Conservation (phyloP, 352 stramenopile species). For the Pythium oligandrum region DNA sequence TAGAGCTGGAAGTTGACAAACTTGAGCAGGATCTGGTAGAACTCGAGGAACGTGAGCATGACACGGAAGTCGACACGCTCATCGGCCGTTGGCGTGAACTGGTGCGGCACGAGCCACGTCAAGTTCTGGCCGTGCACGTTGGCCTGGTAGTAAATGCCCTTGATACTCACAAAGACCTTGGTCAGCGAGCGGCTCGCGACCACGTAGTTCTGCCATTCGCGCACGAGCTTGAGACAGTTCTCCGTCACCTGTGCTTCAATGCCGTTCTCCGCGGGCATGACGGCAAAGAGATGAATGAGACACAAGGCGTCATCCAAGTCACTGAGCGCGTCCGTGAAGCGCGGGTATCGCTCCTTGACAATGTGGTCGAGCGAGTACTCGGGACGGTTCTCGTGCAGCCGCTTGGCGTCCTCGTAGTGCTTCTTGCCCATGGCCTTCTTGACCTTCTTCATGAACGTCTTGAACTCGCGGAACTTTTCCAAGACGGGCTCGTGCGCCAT, state of each 20-base stretch:
- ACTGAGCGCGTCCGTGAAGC: constrained; percentile 95
- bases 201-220: constrained; percentile 97
- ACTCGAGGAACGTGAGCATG: constrained; percentile 99
- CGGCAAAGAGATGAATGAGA: constrained; percentile 96
- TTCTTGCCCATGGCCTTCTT: constrained; percentile 85
- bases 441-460: constrained; percentile 99
- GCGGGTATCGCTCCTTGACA: constrained; percentile 97
- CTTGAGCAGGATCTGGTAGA: constrained; percentile 97
- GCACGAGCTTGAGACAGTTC: constrained; percentile 90
- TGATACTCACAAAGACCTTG: constrained; percentile 99
- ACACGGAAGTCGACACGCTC: constrained; percentile 98
- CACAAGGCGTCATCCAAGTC: constrained; percentile 99
- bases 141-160: constrained; percentile 99
- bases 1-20: constrained; percentile 99
- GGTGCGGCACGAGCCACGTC: constrained; percentile 98
- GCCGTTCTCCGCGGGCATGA: constrained; percentile 89
- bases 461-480: constrained; percentile 97
- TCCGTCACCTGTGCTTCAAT: constrained; percentile 86
- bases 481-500: constrained; percentile 97
- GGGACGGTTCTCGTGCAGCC: constrained; percentile 85
- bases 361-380: constrained; percentile 97
- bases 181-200: constrained; percentile 87
- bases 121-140: constrained; percentile 91
- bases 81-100: constrained; percentile 96
- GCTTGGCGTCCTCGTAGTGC: constrained; percentile 72